phyloP scores from a whole-genome alignment of 257 asterid genomes.

The Gentiana dahurica region DNA sequence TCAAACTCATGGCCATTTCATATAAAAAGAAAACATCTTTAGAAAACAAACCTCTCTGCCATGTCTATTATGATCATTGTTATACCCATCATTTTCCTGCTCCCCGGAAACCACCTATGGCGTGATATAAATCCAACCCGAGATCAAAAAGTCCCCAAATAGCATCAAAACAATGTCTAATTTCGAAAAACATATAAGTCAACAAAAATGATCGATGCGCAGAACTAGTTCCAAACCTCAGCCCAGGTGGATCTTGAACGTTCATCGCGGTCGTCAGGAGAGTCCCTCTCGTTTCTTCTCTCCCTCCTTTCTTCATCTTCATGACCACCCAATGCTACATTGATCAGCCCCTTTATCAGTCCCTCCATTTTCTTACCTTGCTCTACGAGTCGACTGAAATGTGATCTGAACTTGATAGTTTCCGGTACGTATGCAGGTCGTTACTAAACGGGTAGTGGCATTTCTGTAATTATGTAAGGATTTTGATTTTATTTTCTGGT shows the following conservation, averaged over 20 bases:
- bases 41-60: background rate
- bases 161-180: background rate
- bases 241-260: constrained; percentile 82
- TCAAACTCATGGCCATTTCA: background rate
- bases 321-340: constrained; percentile 42
- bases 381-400: background rate
- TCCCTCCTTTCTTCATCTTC: constrained; percentile 10
- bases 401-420: background rate
- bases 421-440: background rate
- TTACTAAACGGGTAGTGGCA: background rate
- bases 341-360: constrained; percentile 46
- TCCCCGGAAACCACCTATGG: constrained; percentile 65
- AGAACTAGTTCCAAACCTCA: constrained; percentile 24
- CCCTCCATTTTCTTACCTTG: constrained; percentile 43
- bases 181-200: background rate
- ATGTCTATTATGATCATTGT: constrained; percentile 11
- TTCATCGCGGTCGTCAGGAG: constrained; percentile 27
- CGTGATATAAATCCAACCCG: constrained; percentile 9
- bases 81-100: constrained; percentile 23
- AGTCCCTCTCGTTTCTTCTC: background rate
- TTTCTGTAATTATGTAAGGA: background rate
- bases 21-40: too few relatives aligned
- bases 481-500: too few relatives aligned
- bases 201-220: background rate
- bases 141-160: background rate